Base-by-base conservation (phyloP, 371 early-diverging fungal genomes). In the Fennellomyces sp. region DNA sequence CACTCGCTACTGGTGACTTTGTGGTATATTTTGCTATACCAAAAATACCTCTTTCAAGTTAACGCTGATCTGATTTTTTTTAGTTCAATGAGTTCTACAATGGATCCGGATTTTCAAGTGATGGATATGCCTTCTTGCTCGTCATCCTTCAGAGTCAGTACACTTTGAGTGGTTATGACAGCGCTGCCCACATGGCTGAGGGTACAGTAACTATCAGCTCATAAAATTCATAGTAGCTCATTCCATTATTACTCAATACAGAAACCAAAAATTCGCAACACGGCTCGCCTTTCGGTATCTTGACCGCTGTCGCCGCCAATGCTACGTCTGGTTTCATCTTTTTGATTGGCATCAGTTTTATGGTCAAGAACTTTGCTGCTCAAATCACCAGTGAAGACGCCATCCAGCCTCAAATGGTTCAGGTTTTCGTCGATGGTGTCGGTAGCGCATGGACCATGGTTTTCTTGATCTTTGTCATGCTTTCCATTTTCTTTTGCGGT, bases 131-230 rank as follows among this genome's bases (percentile, higher is more conserved):
- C 30, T 85, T 85, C 56, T 56, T 83, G 59, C 73, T 83, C 19
- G 86, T 81, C 33, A 74, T 85, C 25, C 70, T 85, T 41, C 81
- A 81, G 63, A 80, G 81, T 15, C 88, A 87, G 67, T 88, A 83
- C 69, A 85, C 87, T 1, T 69, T 88, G 65, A 82, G 84, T 17
- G 90, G 90, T 5, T 91, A 89, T 62, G 91, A 91, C 49, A 79
- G 80, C 58, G 85, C 88, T 26, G 89, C 89, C 6, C 91, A 89
- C 67, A 87, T 91, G 83, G 72, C 81, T 30, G 91, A 91, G 77
- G 68, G 68, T 68, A 59, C 17, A 28, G 28, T 31, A 56, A 21
- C n/a, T n/a, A n/a, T n/a, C n/a, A n/a, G n/a, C n/a, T n/a, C n/a
- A n/a, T n/a, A n/a, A n/a, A n/a, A n/a, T n/a, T n/a, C n/a, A n/a